phyloP scores from a whole-genome alignment of 192 early-diverging fungal genomes.

The Mortierella antarctica region DNA sequence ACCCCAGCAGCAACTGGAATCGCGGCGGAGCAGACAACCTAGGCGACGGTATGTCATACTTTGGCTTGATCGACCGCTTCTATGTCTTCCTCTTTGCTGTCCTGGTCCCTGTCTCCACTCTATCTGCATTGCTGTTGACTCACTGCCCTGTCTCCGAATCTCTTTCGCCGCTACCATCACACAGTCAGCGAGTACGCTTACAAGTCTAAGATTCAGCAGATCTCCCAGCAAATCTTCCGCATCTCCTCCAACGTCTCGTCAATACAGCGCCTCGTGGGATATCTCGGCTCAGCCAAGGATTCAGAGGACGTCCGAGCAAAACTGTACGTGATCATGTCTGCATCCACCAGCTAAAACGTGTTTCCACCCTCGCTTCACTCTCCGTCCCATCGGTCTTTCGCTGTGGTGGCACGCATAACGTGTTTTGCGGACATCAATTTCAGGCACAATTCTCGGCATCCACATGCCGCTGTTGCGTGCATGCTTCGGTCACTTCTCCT shows the following conservation, averaged over 20 bases:
- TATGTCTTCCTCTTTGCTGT: not conserved
- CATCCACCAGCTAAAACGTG: too few relatives aligned
- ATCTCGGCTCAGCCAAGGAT: constrained; percentile 81
- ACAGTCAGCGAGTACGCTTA: constrained; percentile 14
- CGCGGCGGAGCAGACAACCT: not conserved
- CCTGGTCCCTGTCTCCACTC: not conserved
- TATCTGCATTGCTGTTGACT: not conserved
- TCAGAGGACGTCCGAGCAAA: constrained; percentile 80
- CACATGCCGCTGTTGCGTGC: too few relatives aligned
- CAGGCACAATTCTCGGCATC: too few relatives aligned
- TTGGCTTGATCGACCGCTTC: not conserved
- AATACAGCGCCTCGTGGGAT: constrained; percentile 82
- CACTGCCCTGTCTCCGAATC: not conserved
- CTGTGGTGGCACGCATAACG: too few relatives aligned
- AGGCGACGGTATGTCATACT: constrained; percentile 2
- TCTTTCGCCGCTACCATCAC: not conserved
- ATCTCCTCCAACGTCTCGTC: constrained; percentile 88
- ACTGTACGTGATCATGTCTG: constrained; percentile 60
- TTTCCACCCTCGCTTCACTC: too few relatives aligned
- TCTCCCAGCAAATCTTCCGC: constrained; percentile 87
- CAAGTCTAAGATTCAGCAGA: constrained; percentile 54
- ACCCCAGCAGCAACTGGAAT: not conserved
- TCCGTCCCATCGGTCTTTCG: too few relatives aligned
- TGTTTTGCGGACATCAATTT: too few relatives aligned
- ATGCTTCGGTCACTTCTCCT: not conserved